These are phyloP conservation scores for Heteromeles arbutifolia DNA, from an alignment of 306 rosid genomes.

Conservation along the genomic window DNA sequence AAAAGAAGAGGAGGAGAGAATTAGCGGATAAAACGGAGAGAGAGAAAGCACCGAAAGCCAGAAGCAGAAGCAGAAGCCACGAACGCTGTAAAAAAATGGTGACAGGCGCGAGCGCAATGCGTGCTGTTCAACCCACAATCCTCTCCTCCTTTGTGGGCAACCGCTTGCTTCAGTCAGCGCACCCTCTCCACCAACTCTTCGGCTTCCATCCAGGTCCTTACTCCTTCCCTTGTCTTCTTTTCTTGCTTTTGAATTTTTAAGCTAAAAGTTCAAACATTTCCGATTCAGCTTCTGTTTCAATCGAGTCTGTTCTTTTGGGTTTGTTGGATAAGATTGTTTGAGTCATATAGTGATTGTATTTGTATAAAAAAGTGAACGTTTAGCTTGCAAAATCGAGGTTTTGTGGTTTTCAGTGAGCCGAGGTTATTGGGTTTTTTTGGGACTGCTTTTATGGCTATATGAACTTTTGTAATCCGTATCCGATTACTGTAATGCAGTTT, in stretches of 20 bases:
- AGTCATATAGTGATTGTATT: not conserved
- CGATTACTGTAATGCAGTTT: not conserved
- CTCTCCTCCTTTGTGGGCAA: slow-evolving; percentile 40
- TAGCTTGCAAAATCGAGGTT: not conserved
- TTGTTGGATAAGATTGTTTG: not conserved
- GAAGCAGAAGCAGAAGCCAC: not conserved
- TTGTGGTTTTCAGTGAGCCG: not conserved
- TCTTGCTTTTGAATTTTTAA: not conserved
- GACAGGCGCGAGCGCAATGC: slow-evolving; percentile 32
- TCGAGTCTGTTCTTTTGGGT: not conserved
- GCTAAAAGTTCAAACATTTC: not conserved
- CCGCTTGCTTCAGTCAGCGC: slow-evolving; percentile 35
- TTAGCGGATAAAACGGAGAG: not conserved
- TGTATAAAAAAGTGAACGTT: not conserved
- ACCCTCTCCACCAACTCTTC: slow-evolving; percentile 49
- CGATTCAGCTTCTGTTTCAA: not conserved
- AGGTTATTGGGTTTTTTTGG: not conserved
- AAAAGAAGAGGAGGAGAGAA: not conserved
- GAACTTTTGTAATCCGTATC: not conserved
- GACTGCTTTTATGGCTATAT: not conserved
- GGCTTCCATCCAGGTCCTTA: slow-evolving; percentile 42
- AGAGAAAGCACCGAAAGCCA: not conserved
- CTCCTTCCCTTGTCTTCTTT: not conserved
- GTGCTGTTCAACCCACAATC: slow-evolving; percentile 33
- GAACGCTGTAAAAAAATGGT: slow-evolving; percentile 2